Percentiles rank a stretch among this genome's conserved stretches.
Evolutionary conservation across 768 basidiomycete genomes (phyloP).

Genomic region (Russula virescens): DNA sequence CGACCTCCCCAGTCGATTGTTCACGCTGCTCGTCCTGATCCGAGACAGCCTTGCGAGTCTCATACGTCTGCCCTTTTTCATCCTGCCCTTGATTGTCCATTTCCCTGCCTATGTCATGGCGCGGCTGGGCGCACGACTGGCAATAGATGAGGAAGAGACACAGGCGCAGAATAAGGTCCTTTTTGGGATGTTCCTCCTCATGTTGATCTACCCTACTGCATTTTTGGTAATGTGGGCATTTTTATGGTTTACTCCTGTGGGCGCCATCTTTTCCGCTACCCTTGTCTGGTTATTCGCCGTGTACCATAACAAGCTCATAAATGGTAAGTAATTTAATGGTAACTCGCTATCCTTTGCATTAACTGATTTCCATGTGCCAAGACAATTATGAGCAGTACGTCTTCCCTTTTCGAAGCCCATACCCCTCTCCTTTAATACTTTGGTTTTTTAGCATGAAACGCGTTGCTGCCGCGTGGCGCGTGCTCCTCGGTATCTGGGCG

Average conservation of each 20-base stretch:
- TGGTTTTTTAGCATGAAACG: slow-evolving; percentile 56
- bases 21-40: slow-evolving; percentile 71
- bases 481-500: slow-evolving; percentile 92
- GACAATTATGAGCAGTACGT: slow-evolving; percentile 72
- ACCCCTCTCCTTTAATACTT: slow-evolving; percentile 10
- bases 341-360: not conserved
- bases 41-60: slow-evolving; percentile 69
- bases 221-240: slow-evolving; percentile 87
- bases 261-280: slow-evolving; percentile 62
- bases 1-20: slow-evolving; percentile 76
- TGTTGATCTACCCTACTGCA: slow-evolving; percentile 73
- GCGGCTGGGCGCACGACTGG: slow-evolving; percentile 64
- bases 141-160: slow-evolving; percentile 85
- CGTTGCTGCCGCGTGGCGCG: slow-evolving; percentile 88
- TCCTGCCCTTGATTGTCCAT: slow-evolving; percentile 79
- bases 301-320: slow-evolving; percentile 83
- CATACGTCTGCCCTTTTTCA: slow-evolving; percentile 80
- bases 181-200: slow-evolving; percentile 67
- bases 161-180: slow-evolving; percentile 97
- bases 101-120: slow-evolving; percentile 83
- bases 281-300: slow-evolving; percentile 72
- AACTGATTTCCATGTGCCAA: slow-evolving; percentile 27
- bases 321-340: slow-evolving; percentile 49
- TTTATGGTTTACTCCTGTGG: slow-evolving; percentile 67
- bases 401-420: slow-evolving; percentile 15